Conservation (phyloP, 2,329 filamentous ascomycete species). For the Neopestalotiopsis clavispora region DNA sequence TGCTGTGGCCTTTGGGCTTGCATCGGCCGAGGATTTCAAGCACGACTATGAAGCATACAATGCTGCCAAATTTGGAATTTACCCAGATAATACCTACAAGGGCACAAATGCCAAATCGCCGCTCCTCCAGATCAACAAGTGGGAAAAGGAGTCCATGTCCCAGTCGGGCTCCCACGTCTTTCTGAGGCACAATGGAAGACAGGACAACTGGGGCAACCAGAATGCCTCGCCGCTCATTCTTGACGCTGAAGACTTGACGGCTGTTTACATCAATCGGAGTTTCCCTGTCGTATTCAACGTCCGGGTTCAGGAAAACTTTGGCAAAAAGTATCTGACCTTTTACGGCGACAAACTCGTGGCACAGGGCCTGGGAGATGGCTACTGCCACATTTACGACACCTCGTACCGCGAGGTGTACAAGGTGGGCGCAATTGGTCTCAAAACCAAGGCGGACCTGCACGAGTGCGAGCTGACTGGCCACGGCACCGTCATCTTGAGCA, state of each 20-base stretch:
- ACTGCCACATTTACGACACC: constrained; percentile 24
- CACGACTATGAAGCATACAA: constrained; percentile 27
- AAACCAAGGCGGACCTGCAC: constrained; percentile 21
- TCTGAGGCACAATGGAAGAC: constrained; percentile 24
- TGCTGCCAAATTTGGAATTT: constrained; percentile 22
- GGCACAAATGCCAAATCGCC: constrained; percentile 23
- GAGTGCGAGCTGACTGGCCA: constrained; percentile 23
- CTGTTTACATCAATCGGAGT: constrained; percentile 26
- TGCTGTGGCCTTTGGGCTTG: background rate
- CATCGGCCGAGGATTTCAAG: constrained; percentile 19
- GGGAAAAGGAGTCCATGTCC: constrained; percentile 25
- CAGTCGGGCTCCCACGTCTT: constrained; percentile 27
- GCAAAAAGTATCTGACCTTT: constrained; percentile 27
- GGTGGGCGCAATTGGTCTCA: constrained; percentile 22
- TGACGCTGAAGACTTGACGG: constrained; percentile 24
- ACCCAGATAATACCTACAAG: constrained; percentile 23
- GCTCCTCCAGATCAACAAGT: constrained; percentile 24
- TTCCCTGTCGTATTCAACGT: constrained; percentile 27
- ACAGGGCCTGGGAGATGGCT: constrained; percentile 24
- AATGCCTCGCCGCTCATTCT: constrained; percentile 26
- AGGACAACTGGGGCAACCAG: constrained; percentile 9
- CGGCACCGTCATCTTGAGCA: constrained; percentile 21
- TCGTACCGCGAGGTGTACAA: constrained; percentile 24
- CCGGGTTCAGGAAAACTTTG: constrained; percentile 25
- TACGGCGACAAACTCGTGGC: constrained; percentile 24